Conservation (phyloP, 257 asterid genomes). For the Nemophila menziesii region DNA sequence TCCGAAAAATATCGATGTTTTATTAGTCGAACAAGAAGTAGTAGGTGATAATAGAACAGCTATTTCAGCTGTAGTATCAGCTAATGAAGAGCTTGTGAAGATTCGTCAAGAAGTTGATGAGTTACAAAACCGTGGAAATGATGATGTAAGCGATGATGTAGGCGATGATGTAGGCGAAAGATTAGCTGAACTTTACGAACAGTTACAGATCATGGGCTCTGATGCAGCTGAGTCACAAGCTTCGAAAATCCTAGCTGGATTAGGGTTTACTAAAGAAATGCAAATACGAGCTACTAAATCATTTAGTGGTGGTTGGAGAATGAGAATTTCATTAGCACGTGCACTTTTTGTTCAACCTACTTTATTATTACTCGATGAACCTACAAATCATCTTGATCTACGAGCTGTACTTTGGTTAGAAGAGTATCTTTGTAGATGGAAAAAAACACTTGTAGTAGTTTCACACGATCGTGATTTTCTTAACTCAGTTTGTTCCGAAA, state of each 20-base stretch:
- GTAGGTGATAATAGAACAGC: constrained; percentile 21
- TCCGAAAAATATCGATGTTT: constrained; percentile 21
- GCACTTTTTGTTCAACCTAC: constrained; percentile 76
- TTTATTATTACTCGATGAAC: constrained; percentile 52
- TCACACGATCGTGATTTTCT: constrained; percentile 62
- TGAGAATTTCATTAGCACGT: constrained; percentile 64
- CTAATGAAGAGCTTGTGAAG: constrained; percentile 50
- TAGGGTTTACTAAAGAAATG: constrained; percentile 62
- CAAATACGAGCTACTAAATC: constrained; percentile 50
- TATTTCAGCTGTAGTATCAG: constrained; percentile 31
- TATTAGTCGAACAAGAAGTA: constrained; percentile 23
- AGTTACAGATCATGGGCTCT: constrained; percentile 53
- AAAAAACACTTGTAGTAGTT: constrained; percentile 62
- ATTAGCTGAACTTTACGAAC: constrained; percentile 52
- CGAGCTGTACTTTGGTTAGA: constrained; percentile 68
- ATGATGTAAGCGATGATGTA: constrained; percentile 20
- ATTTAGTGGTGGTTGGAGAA: constrained; percentile 78
- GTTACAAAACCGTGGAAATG: constrained; percentile 31
- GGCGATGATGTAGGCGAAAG: constrained; percentile 42
- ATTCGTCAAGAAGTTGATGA: constrained; percentile 45
- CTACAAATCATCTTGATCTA: constrained; percentile 68
- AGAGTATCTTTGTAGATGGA: constrained; percentile 62
- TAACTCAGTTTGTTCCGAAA: constrained; percentile 46
- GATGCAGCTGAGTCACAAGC: constrained; percentile 80
- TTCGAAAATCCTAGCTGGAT: constrained; percentile 60